phyloP scores from a whole-genome alignment of 495 filamentous ascomycete species.

The Neurospora tetraspora region DNA sequence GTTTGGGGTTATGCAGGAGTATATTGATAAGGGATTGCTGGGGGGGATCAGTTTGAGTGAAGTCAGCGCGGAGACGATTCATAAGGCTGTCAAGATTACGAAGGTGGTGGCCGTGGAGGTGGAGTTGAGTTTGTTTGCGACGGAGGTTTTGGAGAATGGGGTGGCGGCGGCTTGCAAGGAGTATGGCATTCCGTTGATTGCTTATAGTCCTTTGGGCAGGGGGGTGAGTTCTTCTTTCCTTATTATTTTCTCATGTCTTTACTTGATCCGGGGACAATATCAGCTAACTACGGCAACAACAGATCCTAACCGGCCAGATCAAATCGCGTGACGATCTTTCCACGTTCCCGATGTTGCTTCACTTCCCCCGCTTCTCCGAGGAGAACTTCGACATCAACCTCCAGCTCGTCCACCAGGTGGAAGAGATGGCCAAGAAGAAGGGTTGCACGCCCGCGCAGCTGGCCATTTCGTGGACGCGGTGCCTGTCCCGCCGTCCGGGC shows the following conservation, averaged over 20 bases:
- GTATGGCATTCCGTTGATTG: slow-evolving; percentile 61
- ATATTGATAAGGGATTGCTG: slow-evolving; percentile 67
- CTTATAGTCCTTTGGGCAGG: slow-evolving; percentile 40
- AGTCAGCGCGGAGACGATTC: slow-evolving; percentile 62
- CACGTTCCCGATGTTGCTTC: slow-evolving; percentile 41
- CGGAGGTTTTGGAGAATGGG: slow-evolving; percentile 63
- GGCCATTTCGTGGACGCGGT: slow-evolving; percentile 61
- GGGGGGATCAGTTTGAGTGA: slow-evolving; percentile 72
- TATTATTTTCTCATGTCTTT: background rate
- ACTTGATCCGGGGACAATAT: background rate
- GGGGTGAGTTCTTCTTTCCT: slow-evolving; percentile 37
- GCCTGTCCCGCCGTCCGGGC: slow-evolving; percentile 45
- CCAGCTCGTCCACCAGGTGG: slow-evolving; percentile 55
- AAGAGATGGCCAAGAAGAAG: slow-evolving; percentile 58
- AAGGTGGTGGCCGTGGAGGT: slow-evolving; percentile 70
- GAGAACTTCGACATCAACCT: slow-evolving; percentile 66
- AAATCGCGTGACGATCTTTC: slow-evolving; percentile 52
- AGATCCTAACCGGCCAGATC: slow-evolving; percentile 49
- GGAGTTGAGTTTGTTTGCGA: slow-evolving; percentile 63
- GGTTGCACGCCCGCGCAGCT: slow-evolving; percentile 65
- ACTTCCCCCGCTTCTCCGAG: slow-evolving; percentile 54
- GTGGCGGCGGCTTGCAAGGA: slow-evolving; percentile 62
- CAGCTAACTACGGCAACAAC: slow-evolving; percentile 7
- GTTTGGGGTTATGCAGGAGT: slow-evolving; percentile 44
- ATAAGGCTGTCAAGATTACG: slow-evolving; percentile 52